A percentile compares a stretch with the other conserved stretches of the same genome.
Conservation (phyloP, 306 rosid genomes). For the Ormosia emarginata region DNA sequence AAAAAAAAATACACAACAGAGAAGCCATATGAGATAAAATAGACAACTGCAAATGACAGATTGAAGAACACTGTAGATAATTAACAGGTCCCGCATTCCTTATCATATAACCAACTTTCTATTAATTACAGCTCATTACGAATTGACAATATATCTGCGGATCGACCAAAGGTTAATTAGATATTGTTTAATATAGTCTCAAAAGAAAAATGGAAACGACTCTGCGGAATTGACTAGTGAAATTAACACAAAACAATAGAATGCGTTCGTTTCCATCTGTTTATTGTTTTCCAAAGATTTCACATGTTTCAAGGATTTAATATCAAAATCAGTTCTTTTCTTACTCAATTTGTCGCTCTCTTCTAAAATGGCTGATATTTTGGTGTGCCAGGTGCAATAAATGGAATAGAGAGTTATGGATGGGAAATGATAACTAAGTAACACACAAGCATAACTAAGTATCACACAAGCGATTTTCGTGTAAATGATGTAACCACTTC, state of each 20-base stretch:
- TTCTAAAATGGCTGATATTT: not conserved
- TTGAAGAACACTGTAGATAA: constrained; percentile 6
- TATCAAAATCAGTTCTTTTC: constrained; percentile 2
- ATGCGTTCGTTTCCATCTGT: not conserved
- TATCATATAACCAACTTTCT: not conserved
- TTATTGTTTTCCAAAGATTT: constrained; percentile 17
- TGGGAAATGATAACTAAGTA: not conserved
- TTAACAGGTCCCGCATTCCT: constrained; percentile 13
- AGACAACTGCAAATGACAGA: not conserved
- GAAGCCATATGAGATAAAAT: not conserved
- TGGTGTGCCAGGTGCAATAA: not conserved
- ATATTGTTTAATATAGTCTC: not conserved
- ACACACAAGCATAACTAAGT: not conserved
- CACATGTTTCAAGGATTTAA: constrained; percentile 9
- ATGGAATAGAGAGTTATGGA: not conserved
- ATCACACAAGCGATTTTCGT: not conserved
- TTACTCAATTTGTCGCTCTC: not conserved
- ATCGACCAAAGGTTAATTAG: not conserved
- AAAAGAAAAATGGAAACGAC: constrained; percentile 16
- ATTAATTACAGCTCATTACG: constrained; percentile 23
- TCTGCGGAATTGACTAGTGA: constrained; percentile 19
- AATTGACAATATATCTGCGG: constrained; percentile 17
- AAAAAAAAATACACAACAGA: not conserved
- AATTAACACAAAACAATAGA: constrained; percentile 20
- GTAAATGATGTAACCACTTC: not conserved